A percentile compares a stretch with the other conserved stretches of the same genome.
phyloP scores from a whole-genome alignment of 345 rosid genomes.

The Barbarea vulgaris region DNA sequence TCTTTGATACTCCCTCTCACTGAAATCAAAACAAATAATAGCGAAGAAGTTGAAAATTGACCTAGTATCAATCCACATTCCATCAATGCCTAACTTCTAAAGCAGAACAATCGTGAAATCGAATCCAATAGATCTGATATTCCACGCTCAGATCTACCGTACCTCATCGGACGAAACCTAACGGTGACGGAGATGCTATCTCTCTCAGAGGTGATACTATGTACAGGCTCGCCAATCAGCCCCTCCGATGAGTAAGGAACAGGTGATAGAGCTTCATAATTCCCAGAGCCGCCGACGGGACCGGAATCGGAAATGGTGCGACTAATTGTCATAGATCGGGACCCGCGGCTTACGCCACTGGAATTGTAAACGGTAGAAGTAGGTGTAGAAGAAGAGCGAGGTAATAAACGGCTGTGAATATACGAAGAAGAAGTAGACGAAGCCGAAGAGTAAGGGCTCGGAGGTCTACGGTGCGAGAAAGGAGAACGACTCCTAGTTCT shows the following conservation, averaged over 20 bases:
- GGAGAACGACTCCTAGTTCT: conserved; percentile 87
- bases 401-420: conserved; percentile 57
- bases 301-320: conserved; percentile 59
- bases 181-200: conserved; percentile 94
- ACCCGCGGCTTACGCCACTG: conserved; percentile 47
- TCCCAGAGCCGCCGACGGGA: conserved; percentile 31
- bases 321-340: conserved; percentile 78
- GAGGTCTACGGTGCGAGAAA: conserved; percentile 67
- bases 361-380: conserved; percentile 62
- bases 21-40: conserved; percentile 45
- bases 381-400: conserved; percentile 76
- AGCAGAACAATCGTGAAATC: conserved; percentile 15
- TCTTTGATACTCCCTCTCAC: conserved; percentile 82
- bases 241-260: conserved; percentile 60
- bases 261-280: conserved; percentile 43
- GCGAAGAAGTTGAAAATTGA: conserved; percentile 18
- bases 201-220: conserved; percentile 54
- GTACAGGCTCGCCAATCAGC: conserved; percentile 57
- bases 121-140: conserved; percentile 47
- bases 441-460: conserved; percentile 73
- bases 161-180: conserved; percentile 93
- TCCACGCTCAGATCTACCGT: conserved; percentile 56
- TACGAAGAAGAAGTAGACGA: conserved; percentile 71
- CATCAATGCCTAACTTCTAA: conserved; percentile 9
- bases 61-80: conserved; percentile 16